Evolutionary conservation across 768 basidiomycete species (phyloP).

Genomic region (Tephrocybe rancida): DNA sequence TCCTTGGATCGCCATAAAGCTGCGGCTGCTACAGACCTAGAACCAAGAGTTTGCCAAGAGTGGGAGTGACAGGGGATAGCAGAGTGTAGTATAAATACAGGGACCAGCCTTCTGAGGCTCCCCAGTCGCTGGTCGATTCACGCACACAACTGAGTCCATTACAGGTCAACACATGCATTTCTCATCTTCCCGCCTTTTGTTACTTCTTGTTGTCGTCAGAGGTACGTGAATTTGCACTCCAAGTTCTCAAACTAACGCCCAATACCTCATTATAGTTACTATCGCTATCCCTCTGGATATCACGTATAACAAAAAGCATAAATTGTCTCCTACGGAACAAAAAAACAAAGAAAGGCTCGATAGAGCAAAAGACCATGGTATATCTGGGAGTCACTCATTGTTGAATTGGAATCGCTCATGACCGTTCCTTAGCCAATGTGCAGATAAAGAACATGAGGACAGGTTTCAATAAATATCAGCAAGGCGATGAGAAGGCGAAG

Average conservation of each 20-base stretch:
- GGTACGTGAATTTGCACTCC: not conserved
- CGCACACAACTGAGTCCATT: not conserved
- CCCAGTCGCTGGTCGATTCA: conserved; percentile 2
- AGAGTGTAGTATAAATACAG: not conserved
- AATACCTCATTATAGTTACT: not conserved
- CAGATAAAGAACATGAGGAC: not conserved
- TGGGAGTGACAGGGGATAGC: too few relatives aligned
- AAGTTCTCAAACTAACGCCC: too few relatives aligned
- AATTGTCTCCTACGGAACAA: not conserved
- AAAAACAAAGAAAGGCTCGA: not conserved
- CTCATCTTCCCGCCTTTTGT: not conserved
- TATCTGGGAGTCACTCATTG: not conserved
- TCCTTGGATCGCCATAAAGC: too few relatives aligned
- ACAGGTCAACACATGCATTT: not conserved
- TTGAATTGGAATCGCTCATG: not conserved
- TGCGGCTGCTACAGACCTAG: too few relatives aligned
- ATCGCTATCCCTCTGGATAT: not conserved
- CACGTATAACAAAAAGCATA: not conserved
- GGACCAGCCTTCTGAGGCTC: not conserved
- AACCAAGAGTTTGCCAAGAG: too few relatives aligned
- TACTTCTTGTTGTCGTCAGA: not conserved
- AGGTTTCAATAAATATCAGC: not conserved
- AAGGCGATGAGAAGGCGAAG: not conserved
- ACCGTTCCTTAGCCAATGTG: not conserved
- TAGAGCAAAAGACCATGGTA: not conserved